A percentile compares a stretch with the other conserved stretches of the same genome.
Evolutionary conservation across 2,329 filamentous ascomycete genomes (phyloP).

Genomic region (Epichloe bromicola): DNA sequence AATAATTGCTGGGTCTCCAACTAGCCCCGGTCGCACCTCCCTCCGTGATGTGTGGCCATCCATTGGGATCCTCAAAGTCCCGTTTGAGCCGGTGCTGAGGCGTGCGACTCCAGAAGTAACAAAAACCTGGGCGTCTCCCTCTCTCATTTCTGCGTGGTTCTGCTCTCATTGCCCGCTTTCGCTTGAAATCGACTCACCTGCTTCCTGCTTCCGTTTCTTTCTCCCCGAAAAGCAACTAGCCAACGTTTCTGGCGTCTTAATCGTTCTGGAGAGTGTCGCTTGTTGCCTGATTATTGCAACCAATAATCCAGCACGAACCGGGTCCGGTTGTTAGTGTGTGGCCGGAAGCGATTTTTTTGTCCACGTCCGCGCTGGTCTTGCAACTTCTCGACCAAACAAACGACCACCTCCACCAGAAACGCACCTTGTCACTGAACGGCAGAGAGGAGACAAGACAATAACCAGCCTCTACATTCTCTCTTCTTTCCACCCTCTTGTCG

Average conservation of each 20-base stretch:
- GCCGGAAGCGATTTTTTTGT: no score
- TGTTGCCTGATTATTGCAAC: neutral
- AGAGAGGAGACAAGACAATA: no score
- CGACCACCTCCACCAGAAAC: no score
- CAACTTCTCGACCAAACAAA: neutral
- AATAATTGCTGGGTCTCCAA: neutral
- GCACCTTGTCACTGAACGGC: no score
- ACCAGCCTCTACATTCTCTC: no score
- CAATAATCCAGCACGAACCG: neutral
- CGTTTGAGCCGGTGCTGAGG: no score
- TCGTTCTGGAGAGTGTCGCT: neutral
- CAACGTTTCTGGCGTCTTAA: no score
- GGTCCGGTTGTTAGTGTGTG: no score
- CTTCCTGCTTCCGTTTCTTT: neutral
- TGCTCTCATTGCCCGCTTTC: neutral
- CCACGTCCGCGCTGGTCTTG: neutral
- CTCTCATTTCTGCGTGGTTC: neutral
- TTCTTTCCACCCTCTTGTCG: no score
- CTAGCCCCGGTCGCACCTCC: neutral
- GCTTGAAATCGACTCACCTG: neutral
- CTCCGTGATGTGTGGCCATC: neutral
- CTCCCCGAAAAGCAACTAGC: no score
- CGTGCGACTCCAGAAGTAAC: neutral
- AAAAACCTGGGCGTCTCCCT: constrained; percentile 1
- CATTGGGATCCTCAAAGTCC: no score